Base-by-base conservation (phyloP, 257 asterid species). In the Sherardia arvensis region DNA sequence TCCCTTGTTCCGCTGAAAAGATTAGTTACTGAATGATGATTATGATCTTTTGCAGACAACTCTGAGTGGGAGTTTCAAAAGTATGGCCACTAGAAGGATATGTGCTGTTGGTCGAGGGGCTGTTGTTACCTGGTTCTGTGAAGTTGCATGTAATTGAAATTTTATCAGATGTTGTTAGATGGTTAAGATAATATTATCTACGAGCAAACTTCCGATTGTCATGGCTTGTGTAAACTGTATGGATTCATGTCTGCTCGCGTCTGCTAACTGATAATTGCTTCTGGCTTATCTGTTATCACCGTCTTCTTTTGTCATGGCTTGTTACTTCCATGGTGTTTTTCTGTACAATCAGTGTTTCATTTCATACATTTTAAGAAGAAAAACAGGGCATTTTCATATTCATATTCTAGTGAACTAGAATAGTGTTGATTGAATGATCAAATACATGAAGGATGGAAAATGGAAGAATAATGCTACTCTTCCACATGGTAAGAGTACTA, bases 21-120 rank as follows among this genome's bases (percentile, higher is more conserved):
- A 7, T 18, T 27, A 1, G 40, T 43, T 14, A 30, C 22, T 7
- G 4, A 43, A 43, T 43, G 14, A 57, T 29, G 45, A 53, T 34
- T 22, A 45, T 5, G 29, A 20, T 49, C 38, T 29, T 29, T 21
- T 60, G 20, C 97, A 89, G 99, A 92, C 74, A 89, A 89, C 81
- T 89, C 93, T 25, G 99, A 92, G 75, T 92, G 97, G 99, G 99
- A 92, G 86, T 88, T 92, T 76, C 95, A 87, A 84, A 92, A 88
- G 74, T 92, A 92, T 20, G 99, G 97, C 56, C 99, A 89, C 81
- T 92, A 84, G 78, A 43, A 11, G 9, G n/a, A 73, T n/a, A 54
- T 49, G 45, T 4, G 30, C 48, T 4, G n/a, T 10, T 18, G 18
- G 23, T 12, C 25, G 10, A 25, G 5, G 22, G 1, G 36, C 10